Evolutionary conservation across 208 protist species (phyloP).

Genomic region (Tritrichomonas musculus): DNA sequence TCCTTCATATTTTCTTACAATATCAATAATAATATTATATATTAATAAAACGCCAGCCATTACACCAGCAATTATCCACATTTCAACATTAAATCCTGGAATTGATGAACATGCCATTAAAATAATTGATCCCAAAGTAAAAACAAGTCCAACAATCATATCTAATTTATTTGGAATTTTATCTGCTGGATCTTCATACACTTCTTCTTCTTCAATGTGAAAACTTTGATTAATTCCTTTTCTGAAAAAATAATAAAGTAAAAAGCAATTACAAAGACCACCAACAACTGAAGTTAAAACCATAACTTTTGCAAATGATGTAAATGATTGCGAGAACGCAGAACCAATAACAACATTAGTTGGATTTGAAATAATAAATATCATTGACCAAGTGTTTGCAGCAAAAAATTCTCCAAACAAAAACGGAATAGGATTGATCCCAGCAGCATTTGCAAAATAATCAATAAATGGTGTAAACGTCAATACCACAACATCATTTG

Average conservation of each 20-base stretch:
- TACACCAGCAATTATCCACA: conserved; percentile 9
- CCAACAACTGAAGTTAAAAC: not conserved
- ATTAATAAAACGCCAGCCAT: not conserved
- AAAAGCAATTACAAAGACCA: not conserved
- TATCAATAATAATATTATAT: conserved; percentile 20
- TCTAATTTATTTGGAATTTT: not conserved
- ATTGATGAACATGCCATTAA: not conserved
- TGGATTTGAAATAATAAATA: conserved; percentile 28
- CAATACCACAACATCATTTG: not conserved
- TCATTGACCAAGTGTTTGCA: conserved; percentile 9
- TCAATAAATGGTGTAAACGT: conserved; percentile 3
- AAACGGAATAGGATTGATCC: not conserved
- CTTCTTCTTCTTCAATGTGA: not conserved
- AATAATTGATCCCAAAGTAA: not conserved
- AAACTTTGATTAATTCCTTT: not conserved
- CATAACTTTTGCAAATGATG: not conserved
- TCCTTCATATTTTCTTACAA: not conserved
- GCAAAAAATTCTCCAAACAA: not conserved
- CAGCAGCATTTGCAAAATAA: not conserved
- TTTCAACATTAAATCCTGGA: conserved; percentile 4
- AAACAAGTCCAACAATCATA: not conserved
- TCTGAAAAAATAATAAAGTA: not conserved
- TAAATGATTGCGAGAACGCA: not conserved
- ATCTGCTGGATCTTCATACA: not conserved
- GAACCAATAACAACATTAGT: conserved; percentile 5